Evolutionary conservation across 371 early-diverging fungal genomes (phyloP).

Genomic region (Fennellomyces sp.): DNA sequence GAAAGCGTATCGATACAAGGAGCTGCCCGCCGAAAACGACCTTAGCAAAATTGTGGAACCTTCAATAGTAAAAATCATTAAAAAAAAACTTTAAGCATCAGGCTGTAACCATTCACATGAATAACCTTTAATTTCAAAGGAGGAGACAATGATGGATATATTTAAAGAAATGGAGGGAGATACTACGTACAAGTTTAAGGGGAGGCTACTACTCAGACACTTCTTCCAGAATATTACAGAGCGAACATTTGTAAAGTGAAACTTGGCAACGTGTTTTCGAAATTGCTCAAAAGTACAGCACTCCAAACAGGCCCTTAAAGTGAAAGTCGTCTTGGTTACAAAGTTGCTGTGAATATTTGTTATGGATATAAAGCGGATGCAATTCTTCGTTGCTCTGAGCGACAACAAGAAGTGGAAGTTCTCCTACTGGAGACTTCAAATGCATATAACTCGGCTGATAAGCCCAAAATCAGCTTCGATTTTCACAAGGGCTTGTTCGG

Average conservation of each 20-base stretch:
- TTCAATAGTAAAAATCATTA: too few relatives aligned
- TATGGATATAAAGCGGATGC: conserved; percentile 12
- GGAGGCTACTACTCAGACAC: conserved; percentile 31
- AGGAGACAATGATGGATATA: too few relatives aligned
- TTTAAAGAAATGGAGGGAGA: neutral
- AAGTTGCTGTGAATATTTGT: too few relatives aligned
- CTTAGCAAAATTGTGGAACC: too few relatives aligned
- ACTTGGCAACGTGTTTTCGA: too few relatives aligned
- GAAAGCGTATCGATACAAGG: conserved; percentile 3
- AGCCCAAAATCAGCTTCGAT: conserved; percentile 8
- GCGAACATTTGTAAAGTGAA: conserved; percentile 67
- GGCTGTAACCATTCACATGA: too few relatives aligned
- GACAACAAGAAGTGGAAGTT: neutral
- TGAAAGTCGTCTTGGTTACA: too few relatives aligned
- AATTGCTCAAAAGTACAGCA: too few relatives aligned
- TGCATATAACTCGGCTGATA: neutral
- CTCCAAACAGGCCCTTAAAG: too few relatives aligned
- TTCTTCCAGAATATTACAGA: conserved; percentile 64
- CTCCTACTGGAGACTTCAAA: conserved; percentile 6
- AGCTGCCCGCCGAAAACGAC: conserved; percentile 2
- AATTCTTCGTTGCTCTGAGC: neutral
- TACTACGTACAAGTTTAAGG: neutral
- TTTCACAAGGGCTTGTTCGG: conserved; percentile 12
- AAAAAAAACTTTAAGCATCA: too few relatives aligned
- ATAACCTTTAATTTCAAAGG: too few relatives aligned